Conservation (phyloP, 176 grass and related monocot species). For the Raddia distichophylla region DNA sequence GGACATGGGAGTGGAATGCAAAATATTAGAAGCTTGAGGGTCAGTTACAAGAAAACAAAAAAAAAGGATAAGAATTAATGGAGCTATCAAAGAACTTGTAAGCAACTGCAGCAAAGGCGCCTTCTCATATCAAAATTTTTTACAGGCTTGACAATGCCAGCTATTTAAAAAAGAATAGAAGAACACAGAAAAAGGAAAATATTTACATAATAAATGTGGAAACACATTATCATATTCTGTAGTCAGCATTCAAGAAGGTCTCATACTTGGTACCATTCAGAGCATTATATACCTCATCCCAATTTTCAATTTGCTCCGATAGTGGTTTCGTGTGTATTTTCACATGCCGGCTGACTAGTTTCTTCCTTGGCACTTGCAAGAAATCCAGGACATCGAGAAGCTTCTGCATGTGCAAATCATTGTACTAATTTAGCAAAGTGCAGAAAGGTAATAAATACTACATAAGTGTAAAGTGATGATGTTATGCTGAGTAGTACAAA, state of each 20-base stretch:
- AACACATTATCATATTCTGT: conserved; percentile 42
- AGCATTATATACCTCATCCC: conserved; percentile 66
- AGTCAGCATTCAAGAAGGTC: conserved; percentile 76
- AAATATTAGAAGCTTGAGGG: neutral
- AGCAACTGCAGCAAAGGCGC: conserved; percentile 9
- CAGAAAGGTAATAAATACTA: neutral
- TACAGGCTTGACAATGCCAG: conserved; percentile 10
- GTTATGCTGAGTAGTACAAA: too few relatives aligned
- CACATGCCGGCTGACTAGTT: conserved; percentile 68
- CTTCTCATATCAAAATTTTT: conserved; percentile 45
- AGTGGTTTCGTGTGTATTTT: conserved; percentile 82
- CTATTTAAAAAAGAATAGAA: conserved; percentile 27
- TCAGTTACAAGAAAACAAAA: conserved; percentile 3
- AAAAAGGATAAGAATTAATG: conserved; percentile 26
- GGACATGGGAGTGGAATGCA: neutral
- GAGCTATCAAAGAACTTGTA: conserved; percentile 41
- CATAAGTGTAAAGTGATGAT: conserved; percentile 58
- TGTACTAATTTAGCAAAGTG: neutral
- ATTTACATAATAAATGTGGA: conserved; percentile 29
- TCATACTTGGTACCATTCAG: conserved; percentile 77
- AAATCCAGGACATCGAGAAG: conserved; percentile 77
- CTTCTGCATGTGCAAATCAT: conserved; percentile 51
- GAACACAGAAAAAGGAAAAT: neutral
- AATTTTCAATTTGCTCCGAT: conserved; percentile 73
- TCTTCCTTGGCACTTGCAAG: conserved; percentile 56